A percentile compares a stretch with the other conserved stretches of the same genome.
phyloP scores from a whole-genome alignment of 306 rosid species.

The Castanospermum australe region DNA sequence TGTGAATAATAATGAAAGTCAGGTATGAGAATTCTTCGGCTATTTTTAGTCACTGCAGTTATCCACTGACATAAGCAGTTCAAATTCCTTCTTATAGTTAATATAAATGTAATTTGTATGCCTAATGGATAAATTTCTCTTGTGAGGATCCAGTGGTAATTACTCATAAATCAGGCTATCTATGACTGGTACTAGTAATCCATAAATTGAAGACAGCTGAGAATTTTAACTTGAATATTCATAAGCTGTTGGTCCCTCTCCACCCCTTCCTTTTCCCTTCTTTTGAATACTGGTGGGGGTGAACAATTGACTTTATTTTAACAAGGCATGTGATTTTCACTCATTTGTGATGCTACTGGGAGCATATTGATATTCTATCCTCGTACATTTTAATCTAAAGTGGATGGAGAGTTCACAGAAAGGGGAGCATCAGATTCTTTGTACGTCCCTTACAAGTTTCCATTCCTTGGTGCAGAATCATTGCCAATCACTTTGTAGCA shows the following conservation, averaged over 20 bases:
- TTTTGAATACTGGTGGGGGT: constrained; percentile 1
- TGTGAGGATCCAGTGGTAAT: background rate
- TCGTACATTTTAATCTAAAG: background rate
- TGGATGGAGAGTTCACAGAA: constrained; percentile 7
- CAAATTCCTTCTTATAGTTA: background rate
- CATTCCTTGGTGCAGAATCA: constrained; percentile 3
- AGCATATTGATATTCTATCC: constrained; percentile 3
- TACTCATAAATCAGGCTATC: background rate
- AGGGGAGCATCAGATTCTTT: constrained; percentile 25
- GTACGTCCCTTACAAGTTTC: constrained; percentile 13
- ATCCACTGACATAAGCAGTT: background rate
- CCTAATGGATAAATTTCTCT: constrained; percentile 3
- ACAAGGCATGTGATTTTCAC: constrained; percentile 1
- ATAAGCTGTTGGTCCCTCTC: constrained; percentile 10
- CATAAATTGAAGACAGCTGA: constrained; percentile 2
- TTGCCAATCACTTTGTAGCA: constrained; percentile 7
- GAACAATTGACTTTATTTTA: constrained; percentile 1
- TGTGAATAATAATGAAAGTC: constrained; percentile 58
- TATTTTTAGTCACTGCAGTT: background rate
- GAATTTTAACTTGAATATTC: constrained; percentile 11
- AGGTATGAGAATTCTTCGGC: constrained; percentile 42
- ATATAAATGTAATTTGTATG: background rate
- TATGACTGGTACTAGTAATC: background rate
- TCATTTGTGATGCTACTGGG: constrained; percentile 6
- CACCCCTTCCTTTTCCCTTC: background rate